Evolutionary conservation across 2,329 filamentous ascomycete species (phyloP).

Genomic region (Botrytis pseudocinerea): DNA sequence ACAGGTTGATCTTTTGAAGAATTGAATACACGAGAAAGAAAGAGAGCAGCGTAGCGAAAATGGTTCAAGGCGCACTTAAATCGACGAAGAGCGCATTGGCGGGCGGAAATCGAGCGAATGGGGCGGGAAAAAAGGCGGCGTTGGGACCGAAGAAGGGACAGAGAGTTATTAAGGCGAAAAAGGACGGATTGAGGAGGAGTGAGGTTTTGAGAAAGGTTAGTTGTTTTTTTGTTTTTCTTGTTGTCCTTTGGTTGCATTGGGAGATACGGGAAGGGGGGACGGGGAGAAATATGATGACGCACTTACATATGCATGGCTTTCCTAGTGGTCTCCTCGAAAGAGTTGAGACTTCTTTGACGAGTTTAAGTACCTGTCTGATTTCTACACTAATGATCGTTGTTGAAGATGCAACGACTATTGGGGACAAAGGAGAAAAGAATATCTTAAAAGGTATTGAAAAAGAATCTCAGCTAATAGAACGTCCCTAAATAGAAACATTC

Average conservation of each 20-base stretch:
- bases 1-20: neutral
- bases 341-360: slow-evolving; percentile 16
- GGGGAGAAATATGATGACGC: neutral
- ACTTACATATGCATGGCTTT: slow-evolving; percentile 22
- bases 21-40: neutral
- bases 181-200: slow-evolving; percentile 58
- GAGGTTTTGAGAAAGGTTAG: slow-evolving; percentile 62
- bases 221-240: slow-evolving; percentile 15
- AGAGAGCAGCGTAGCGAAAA: slow-evolving; percentile 11
- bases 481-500: slow-evolving; percentile 54
- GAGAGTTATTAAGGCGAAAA: slow-evolving; percentile 67
- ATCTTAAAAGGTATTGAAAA: neutral
- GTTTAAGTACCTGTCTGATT: slow-evolving; percentile 18
- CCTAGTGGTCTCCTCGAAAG: slow-evolving; percentile 13
- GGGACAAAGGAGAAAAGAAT: too few relatives aligned
- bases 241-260: neutral
- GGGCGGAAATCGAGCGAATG: slow-evolving; percentile 11
- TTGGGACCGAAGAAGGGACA: slow-evolving; percentile 58
- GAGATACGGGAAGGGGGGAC: neutral
- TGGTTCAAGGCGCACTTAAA: slow-evolving; percentile 42
- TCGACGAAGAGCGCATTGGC: slow-evolving; percentile 30
- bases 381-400: neutral
- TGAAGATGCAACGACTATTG: neutral
- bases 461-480: slow-evolving; percentile 15
- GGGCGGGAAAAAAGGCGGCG: slow-evolving; percentile 38